phyloP scores from a whole-genome alignment of 208 protist species.

The Trypanosoma caninum region DNA sequence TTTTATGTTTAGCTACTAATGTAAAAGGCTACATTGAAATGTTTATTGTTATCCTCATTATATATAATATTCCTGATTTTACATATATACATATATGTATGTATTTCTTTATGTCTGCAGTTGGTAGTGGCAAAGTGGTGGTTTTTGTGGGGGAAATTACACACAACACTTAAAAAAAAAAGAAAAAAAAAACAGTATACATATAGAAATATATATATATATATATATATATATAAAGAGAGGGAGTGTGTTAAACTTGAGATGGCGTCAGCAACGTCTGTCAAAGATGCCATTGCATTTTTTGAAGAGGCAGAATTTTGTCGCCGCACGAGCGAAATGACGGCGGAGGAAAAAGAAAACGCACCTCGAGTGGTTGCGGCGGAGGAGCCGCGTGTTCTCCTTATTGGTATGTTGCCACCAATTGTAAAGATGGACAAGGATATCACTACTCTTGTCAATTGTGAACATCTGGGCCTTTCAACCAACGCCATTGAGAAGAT shows the following conservation, averaged over 20 bases:
- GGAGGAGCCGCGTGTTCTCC: slow-evolving; percentile 76
- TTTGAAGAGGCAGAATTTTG: slow-evolving; percentile 76
- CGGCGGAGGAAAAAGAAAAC: slow-evolving; percentile 51
- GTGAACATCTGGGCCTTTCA: slow-evolving; percentile 90
- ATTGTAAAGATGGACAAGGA: slow-evolving; percentile 95
- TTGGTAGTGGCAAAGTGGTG: too few species aligned
- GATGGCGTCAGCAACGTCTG: slow-evolving; percentile 53
- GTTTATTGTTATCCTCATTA: too few species aligned
- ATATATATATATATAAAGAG: too few species aligned
- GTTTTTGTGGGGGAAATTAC: neutral
- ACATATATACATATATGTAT: too few species aligned
- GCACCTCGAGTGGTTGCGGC: slow-evolving; percentile 68
- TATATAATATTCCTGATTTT: too few species aligned
- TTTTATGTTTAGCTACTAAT: too few species aligned
- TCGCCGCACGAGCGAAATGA: slow-evolving; percentile 33
- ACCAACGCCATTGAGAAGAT: slow-evolving; percentile 96
- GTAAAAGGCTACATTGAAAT: too few species aligned
- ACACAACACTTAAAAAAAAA: neutral
- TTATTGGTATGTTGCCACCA: slow-evolving; percentile 89
- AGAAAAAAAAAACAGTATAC: neutral
- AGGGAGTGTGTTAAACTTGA: neutral
- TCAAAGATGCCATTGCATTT: slow-evolving; percentile 79
- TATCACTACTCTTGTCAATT: slow-evolving; percentile 80
- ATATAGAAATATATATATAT: too few species aligned
- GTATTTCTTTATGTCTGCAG: too few species aligned